Evolutionary conservation across 345 rosid species (phyloP), one percentile per base, ranked within the genome.

Genomic region (Moricandia arvensis): DNA sequence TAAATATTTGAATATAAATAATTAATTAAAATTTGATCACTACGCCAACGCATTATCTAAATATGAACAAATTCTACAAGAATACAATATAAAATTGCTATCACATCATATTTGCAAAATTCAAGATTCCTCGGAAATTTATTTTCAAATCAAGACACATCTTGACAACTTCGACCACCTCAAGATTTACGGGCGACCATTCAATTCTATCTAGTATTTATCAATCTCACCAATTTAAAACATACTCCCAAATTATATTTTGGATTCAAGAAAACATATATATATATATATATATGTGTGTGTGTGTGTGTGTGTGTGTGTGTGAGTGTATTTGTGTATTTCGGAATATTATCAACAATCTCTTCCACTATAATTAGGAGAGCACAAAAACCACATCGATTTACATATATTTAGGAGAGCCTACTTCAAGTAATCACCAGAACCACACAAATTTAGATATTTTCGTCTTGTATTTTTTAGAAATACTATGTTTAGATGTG

Each of bases 351-450:
- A 51, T 43, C 51, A 61, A 61, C 8, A 51, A 18, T 13, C 47
- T 12, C 65, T 4, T 63, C 49, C 65, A 55, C 80, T 77, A 71
- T 63, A 57, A 31, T 63, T 77, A 70, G 75, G 35, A 69, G 49
- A 51, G 3, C 59, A 57, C 26, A 57, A 57, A 11, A 24, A 11
- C 12, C 12, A 24, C 13, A 24, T 24, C 24, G 1, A 18, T 3
- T 17, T 3, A 53, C 9, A 18, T 26, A 27, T 27, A 26, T 43
- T 64, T 71, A 71, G 76, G 59, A 69, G 21, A 54, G 4, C 64
- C 65, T 21, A 69, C 51, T 76, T 9, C 51, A 43, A 31, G 24
- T n/a, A 63, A 57, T 64, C 21, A 21, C 53, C 75, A 64, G 51
- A 61, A 57, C 80, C 80, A 77, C 66, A 76, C 34, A 62, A 57